phyloP scores from a whole-genome alignment of 2,329 filamentous ascomycete genomes.

The Penicillium sp. region DNA sequence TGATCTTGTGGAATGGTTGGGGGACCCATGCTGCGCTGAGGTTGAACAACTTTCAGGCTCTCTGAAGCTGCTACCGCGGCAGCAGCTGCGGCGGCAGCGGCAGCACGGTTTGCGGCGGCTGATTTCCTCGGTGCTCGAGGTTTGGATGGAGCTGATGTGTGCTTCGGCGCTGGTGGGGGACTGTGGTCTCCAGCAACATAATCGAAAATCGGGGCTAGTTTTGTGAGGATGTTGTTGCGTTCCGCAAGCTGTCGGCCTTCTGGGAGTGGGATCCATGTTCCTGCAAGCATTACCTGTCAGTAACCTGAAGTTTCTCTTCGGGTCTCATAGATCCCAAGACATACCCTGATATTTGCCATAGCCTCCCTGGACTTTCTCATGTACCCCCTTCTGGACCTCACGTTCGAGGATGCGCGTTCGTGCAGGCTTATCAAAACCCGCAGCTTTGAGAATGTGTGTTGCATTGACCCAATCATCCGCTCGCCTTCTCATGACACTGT shows the following conservation, averaged over 20 bases:
- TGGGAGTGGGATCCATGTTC: slow-evolving; percentile 91
- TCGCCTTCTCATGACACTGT: slow-evolving; percentile 95
- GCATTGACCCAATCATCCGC: slow-evolving; percentile 98
- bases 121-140: slow-evolving; percentile 70
- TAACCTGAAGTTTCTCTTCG: neutral
- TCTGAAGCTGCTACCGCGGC: slow-evolving; percentile 26
- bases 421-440: slow-evolving; percentile 94
- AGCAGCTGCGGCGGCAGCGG: neutral
- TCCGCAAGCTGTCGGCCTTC: slow-evolving; percentile 78
- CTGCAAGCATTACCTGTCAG: slow-evolving; percentile 44
- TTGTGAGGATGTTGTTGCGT: slow-evolving; percentile 82
- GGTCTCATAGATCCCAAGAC: neutral
- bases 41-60: slow-evolving; percentile 34
- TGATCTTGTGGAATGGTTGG: slow-evolving; percentile 57
- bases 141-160: slow-evolving; percentile 68
- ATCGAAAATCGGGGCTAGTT: slow-evolving; percentile 84
- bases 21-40: slow-evolving; percentile 37
- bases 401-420: slow-evolving; percentile 92
- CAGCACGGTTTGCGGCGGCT: slow-evolving; percentile 59
- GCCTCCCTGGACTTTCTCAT: slow-evolving; percentile 97
- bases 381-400: slow-evolving; percentile 92
- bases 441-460: slow-evolving; percentile 97
- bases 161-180: slow-evolving; percentile 90
- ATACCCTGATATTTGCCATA: slow-evolving; percentile 97
- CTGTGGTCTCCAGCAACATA: slow-evolving; percentile 80